Base-by-base conservation (phyloP, 2,329 filamentous ascomycete genomes). In the Myriosclerotinia curreyana region DNA sequence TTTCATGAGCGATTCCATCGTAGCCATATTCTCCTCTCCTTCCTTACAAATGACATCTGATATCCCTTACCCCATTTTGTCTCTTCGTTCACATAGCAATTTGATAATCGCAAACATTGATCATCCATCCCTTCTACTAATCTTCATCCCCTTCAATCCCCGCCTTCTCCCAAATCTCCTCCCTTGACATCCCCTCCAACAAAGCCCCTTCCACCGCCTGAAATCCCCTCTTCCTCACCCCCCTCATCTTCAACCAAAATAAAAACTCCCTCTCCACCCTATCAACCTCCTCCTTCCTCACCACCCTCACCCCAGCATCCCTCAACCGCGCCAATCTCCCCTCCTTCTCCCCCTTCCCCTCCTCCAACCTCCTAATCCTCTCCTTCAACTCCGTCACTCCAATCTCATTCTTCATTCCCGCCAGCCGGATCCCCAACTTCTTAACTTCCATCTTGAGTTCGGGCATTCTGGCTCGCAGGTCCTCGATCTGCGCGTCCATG, bases 281-380 rank as follows among this genome's bases (percentile, higher is more conserved):
- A 58, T 77, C 76, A 55, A 78, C 76, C 71, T 85, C 82, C 60
- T 80, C 77, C 28, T 75, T 74, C 42, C 77, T 79, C 4, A 86
- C 77, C 15, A 74, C 65, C 62, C 78, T 80, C 66, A 75, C 74
- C 5, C 68, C 68, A 53, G 67, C 31, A 76, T 74, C 0, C 5
- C 77, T 79, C 66, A 82, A 68, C 15, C 69, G 75, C 15, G 71
- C 71, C 36, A 86, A 70, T 1, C 78, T 74, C 3, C 66, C 71
- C 3, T 40, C 46, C 20, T 72, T 62, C 25, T 76, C 74, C 0
- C 53, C 75, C 12, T 78, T 79, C 64, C 82, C 70, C 14, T 69
- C 75, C 15, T 73, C 71, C 22, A 84, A 74, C 1, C 70, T 69
- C 2, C 76, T 71, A 44, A 83, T 78, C 22, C 78, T 73, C 42